Evolutionary conservation across 1,139 yeast genomes (phyloP), one percentile per base, ranked within the genome.

Genomic region (Kodamaea suecica): DNA sequence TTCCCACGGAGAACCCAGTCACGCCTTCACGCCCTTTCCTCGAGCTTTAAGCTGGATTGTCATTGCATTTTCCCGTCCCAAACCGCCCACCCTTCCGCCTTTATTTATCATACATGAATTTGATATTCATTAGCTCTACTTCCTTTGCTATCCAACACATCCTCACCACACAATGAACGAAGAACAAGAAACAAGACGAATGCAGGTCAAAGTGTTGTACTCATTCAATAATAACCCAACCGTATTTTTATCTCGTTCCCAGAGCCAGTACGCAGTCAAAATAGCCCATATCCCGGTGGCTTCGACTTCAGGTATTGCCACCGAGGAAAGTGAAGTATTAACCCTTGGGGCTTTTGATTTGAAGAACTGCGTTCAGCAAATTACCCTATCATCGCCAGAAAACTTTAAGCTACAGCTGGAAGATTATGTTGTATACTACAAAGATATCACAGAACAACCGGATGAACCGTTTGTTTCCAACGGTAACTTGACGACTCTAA

Each of bases 381-480:
- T 79, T 17, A 55, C 72, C 37, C 57, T 58, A 29, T 64, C 77
- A 33, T 76, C 82, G 12, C 84, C 84, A 3, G 85, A 79, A 46
- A 69, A 76, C 55, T 78, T 71, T 59, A 63, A 54, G 39, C 66
- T 67, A 39, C 57, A 61, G 14, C 39, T 61, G 1, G 65, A 65
- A 39, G 92, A 83, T 50, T 82, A 78, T 51, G 84, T 84, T 27
- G 76, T 83, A 13, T 83, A 83, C 55, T 80, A 78, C 45, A 80
- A 78, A 48, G 92, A 83, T 52, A 73, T 82, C 32, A 75, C 84
- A 21, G 92, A 83, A 53, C 75, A 70, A 49, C 78, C 77, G 4
- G 86, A 80, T 49, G 90, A 83, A 55, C 92, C 92, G 2, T 78
- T 79, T 52, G 92, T 83, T 7, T 81, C 86, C 13, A 74, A 78